phyloP scores from a whole-genome alignment of 805 yeast species.

The Kodamaea jinghongensis region DNA sequence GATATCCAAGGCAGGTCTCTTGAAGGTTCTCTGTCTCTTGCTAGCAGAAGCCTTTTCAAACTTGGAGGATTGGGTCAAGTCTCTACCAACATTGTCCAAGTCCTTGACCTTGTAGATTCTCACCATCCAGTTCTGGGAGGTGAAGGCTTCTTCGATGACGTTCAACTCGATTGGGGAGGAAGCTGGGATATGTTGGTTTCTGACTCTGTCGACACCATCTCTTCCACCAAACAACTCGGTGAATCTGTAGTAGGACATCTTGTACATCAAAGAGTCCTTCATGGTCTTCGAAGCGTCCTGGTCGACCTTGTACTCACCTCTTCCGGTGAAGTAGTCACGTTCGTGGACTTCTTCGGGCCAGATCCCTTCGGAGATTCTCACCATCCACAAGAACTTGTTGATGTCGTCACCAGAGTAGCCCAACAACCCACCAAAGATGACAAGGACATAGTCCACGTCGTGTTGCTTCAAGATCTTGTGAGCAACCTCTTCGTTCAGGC shows the following conservation, averaged over 20 bases:
- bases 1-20: slow-evolving; percentile 55
- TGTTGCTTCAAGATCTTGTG: slow-evolving; percentile 85
- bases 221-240: slow-evolving; percentile 63
- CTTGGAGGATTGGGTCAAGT: slow-evolving; percentile 53
- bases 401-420: slow-evolving; percentile 97
- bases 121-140: slow-evolving; percentile 95
- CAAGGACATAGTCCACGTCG: slow-evolving; percentile 91
- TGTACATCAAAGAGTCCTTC: slow-evolving; percentile 90
- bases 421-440: slow-evolving; percentile 89
- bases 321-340: slow-evolving; percentile 73
- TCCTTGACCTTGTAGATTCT: slow-evolving; percentile 91
- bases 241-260: slow-evolving; percentile 87
- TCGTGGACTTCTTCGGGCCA: slow-evolving; percentile 99
- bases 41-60: slow-evolving; percentile 43
- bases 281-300: slow-evolving; percentile 76
- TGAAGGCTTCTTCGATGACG: slow-evolving; percentile 89
- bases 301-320: slow-evolving; percentile 89
- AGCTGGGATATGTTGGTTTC: slow-evolving; percentile 71
- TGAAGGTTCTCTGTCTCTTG: slow-evolving; percentile 42
- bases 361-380: slow-evolving; percentile 95
- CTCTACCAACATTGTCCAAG: slow-evolving; percentile 83
- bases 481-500: slow-evolving; percentile 81
- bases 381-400: slow-evolving; percentile 98
- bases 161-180: slow-evolving; percentile 53
- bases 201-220: slow-evolving; percentile 78